Percentiles rank a stretch among this genome's conserved stretches.
Evolutionary conservation across 306 rosid genomes (phyloP).

Genomic region (Amphicarpaea edgeworthii): DNA sequence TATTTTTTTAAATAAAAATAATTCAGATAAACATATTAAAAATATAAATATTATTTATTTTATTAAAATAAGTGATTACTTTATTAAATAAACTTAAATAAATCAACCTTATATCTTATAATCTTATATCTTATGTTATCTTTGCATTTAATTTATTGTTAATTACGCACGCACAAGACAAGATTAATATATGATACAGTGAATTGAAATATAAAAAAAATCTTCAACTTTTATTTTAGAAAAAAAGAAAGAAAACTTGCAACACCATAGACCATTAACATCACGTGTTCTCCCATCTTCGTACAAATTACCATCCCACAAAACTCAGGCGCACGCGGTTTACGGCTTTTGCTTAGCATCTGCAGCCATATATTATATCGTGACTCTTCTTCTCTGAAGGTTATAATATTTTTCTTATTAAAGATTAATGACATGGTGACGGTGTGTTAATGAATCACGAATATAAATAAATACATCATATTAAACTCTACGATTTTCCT

Average conservation of each 20-base stretch:
- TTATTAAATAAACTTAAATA: no score
- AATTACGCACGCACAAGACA: no score
- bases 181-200: no score
- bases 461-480: constrained; percentile 22
- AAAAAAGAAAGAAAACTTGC: not conserved
- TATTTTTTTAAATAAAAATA: no score
- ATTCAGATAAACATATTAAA: no score
- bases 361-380: constrained; percentile 39
- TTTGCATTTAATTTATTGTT: no score
- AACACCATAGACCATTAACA: constrained; percentile 29
- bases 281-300: not conserved
- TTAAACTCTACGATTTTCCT: constrained; percentile 33
- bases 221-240: not conserved
- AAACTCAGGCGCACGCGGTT: constrained; percentile 49
- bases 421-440: constrained; percentile 1
- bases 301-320: constrained; percentile 37
- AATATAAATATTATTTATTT: no score
- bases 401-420: not conserved
- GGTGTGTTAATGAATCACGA: constrained; percentile 1
- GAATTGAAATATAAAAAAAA: no score
- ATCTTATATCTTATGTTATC: no score
- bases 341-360: constrained; percentile 48
- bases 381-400: constrained; percentile 51
- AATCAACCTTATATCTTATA: no score
- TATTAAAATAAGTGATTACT: no score